Percentiles rank a stretch among this genome's conserved stretches.
Conservation (phyloP, 805 yeast species). For the Kurtzmaniella fragi region DNA sequence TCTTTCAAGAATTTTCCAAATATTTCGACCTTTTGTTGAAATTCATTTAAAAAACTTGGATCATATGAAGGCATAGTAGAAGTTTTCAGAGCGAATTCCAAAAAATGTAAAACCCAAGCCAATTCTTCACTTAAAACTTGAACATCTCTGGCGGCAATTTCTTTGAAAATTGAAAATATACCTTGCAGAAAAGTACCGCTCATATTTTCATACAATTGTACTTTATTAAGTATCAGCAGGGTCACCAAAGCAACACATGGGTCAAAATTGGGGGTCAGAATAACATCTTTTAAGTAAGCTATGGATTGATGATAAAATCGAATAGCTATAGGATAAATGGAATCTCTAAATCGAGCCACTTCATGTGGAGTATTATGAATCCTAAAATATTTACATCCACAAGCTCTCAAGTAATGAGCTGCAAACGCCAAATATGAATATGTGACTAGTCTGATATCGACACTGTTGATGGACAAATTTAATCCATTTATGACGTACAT, state of each 20-base stretch:
- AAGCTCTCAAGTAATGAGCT: neutral
- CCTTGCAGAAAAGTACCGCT: constrained; percentile 18
- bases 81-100: constrained; percentile 13
- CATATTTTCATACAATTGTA: constrained; percentile 15
- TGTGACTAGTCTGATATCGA: neutral
- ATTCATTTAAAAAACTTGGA: constrained; percentile 16
- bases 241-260: constrained; percentile 14
- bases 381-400: constrained; percentile 1
- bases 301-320: constrained; percentile 12
- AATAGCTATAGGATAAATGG: constrained; percentile 4
- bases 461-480: neutral
- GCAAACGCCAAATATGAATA: neutral
- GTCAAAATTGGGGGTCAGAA: constrained; percentile 5
- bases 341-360: constrained; percentile 1
- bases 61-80: constrained; percentile 18
- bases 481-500: neutral
- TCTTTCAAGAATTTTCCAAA: constrained; percentile 4
- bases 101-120: constrained; percentile 8
- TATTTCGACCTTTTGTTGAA: constrained; percentile 9
- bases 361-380: neutral
- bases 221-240: constrained; percentile 15
- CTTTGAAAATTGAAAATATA: constrained; percentile 13
- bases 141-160: constrained; percentile 4
- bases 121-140: constrained; percentile 1
- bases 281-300: constrained; percentile 4